phyloP scores from a whole-genome alignment of 352 stramenopile genomes.

The Poterioochromonas sp. region DNA sequence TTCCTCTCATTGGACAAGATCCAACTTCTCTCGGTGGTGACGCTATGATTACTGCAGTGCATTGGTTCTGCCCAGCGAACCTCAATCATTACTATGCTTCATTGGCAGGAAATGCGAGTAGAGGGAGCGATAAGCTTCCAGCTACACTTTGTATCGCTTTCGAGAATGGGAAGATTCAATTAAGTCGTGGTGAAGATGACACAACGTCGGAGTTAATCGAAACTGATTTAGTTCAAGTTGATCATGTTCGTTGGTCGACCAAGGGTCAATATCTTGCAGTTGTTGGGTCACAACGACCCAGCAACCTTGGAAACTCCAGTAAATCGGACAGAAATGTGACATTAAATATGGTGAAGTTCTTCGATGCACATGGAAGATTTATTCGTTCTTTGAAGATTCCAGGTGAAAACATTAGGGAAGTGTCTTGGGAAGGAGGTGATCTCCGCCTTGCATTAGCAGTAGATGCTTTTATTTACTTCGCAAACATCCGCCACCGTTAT shows the following conservation, averaged over 20 bases:
- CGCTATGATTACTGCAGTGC: conserved; percentile 48
- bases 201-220: conserved; percentile 74
- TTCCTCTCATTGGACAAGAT: conserved; percentile 30
- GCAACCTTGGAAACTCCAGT: neutral
- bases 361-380: conserved; percentile 69
- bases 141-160: conserved; percentile 70
- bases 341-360: conserved; percentile 68
- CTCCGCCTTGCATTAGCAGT: conserved; percentile 80
- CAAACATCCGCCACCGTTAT: conserved; percentile 80
- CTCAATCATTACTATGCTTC: too few species aligned
- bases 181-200: conserved; percentile 71
- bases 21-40: conserved; percentile 3
- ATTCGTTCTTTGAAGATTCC: conserved; percentile 74
- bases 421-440: conserved; percentile 79
- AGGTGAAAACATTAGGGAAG: conserved; percentile 64
- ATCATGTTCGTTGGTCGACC: conserved; percentile 72
- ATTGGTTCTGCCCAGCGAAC: conserved; percentile 51
- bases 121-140: conserved; percentile 54
- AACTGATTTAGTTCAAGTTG: conserved; percentile 67
- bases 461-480: conserved; percentile 88
- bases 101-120: neutral
- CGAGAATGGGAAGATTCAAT: conserved; percentile 74
- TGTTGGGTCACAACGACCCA: conserved; percentile 51
- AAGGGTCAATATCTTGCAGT: conserved; percentile 76
- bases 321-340: neutral